phyloP scores from a whole-genome alignment of 192 early-diverging fungal species.

The Backusella luteola region DNA sequence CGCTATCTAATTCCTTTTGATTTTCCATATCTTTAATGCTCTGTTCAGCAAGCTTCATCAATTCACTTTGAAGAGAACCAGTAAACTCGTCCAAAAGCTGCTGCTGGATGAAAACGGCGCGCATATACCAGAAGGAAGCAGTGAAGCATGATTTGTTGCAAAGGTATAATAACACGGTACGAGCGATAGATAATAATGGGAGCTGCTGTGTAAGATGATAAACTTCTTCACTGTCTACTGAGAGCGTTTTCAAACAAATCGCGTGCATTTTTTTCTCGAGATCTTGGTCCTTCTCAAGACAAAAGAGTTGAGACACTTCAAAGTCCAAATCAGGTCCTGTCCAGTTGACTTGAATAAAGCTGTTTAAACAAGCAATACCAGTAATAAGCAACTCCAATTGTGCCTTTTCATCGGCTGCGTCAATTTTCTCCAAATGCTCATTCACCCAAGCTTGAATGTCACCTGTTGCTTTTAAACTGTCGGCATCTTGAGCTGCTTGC shows the following conservation, averaged over 20 bases:
- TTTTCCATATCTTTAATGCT: slow-evolving; percentile 24
- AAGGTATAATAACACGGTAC: slow-evolving; percentile 51
- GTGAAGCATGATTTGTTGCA: slow-evolving; percentile 33
- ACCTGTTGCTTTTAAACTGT: not conserved
- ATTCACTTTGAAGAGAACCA: slow-evolving; percentile 51
- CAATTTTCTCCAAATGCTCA: not conserved
- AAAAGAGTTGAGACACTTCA: slow-evolving; percentile 59
- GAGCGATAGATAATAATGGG: slow-evolving; percentile 66
- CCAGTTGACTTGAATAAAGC: slow-evolving; percentile 86
- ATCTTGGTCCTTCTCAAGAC: slow-evolving; percentile 35
- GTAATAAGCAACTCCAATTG: slow-evolving; percentile 49
- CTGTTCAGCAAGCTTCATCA: slow-evolving; percentile 25
- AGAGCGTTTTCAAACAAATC: slow-evolving; percentile 49
- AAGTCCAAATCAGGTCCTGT: slow-evolving; percentile 78
- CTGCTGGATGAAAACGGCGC: slow-evolving; percentile 78
- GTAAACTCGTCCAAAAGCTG: slow-evolving; percentile 58
- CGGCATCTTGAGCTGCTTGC: not conserved
- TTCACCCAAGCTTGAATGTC: slow-evolving; percentile 7
- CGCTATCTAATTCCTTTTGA: slow-evolving; percentile 23
- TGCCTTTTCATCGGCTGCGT: not conserved
- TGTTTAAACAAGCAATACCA: slow-evolving; percentile 69
- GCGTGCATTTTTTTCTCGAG: slow-evolving; percentile 28
- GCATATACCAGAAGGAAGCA: slow-evolving; percentile 73
- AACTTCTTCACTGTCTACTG: slow-evolving; percentile 80
- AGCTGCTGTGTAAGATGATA: slow-evolving; percentile 76